These are phyloP conservation scores for Globisporangium parvum DNA, from an alignment of 352 stramenopile species.

Conservation along the genomic window DNA sequence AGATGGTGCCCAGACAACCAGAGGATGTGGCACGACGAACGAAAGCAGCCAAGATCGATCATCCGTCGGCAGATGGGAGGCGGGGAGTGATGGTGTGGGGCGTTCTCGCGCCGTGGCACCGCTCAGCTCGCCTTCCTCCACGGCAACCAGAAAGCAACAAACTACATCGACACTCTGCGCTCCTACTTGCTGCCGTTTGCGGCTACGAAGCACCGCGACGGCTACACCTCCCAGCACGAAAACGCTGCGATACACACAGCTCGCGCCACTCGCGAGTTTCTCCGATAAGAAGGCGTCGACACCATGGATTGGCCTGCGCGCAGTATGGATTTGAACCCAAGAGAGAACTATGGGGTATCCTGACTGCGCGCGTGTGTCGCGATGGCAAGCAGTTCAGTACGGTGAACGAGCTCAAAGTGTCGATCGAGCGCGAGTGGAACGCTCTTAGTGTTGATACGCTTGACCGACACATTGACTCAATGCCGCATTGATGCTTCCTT, in stretches of 20 bases:
- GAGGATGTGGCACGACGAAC: no score
- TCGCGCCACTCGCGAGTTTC: neutral
- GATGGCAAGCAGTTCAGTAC: neutral
- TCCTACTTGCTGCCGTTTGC: neutral
- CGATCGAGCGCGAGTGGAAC: neutral
- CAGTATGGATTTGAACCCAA: neutral
- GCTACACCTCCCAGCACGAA: neutral
- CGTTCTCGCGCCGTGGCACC: no score
- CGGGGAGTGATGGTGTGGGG: no score
- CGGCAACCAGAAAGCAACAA: neutral
- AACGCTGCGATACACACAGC: neutral
- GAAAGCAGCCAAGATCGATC: no score
- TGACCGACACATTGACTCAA: neutral
- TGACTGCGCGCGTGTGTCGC: neutral
- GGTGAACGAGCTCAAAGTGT: neutral
- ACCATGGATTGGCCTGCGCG: neutral
- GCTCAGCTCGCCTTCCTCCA: neutral
- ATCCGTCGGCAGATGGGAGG: no score
- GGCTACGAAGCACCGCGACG: neutral
- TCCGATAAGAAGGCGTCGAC: neutral
- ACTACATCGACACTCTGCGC: neutral
- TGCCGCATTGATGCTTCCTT: neutral
- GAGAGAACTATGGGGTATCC: neutral
- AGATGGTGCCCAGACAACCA: neutral
- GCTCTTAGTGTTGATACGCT: neutral